phyloP scores from a whole-genome alignment of 768 basidiomycete genomes.

The Trametes meyenii region DNA sequence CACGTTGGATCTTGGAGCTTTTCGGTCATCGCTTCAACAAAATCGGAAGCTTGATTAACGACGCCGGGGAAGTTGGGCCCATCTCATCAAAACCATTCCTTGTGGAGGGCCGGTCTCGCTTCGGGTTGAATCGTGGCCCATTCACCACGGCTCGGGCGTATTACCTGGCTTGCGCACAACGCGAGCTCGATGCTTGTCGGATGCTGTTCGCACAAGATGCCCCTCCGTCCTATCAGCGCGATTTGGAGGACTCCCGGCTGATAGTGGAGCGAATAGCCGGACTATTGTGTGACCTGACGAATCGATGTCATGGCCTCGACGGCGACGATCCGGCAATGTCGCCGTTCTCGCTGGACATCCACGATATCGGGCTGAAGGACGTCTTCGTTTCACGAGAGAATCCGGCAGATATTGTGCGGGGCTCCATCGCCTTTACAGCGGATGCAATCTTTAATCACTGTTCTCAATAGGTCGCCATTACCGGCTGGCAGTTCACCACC shows the following conservation, averaged over 20 bases:
- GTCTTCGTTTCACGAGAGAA: slow-evolving; percentile 34
- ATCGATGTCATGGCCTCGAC: slow-evolving; percentile 36
- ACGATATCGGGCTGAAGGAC: slow-evolving; percentile 34
- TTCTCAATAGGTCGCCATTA: slow-evolving; percentile 27
- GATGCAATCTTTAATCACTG: neutral
- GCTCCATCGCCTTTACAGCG: neutral
- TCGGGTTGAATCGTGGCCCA: slow-evolving; percentile 39
- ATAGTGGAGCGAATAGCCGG: slow-evolving; percentile 36
- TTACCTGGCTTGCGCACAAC: slow-evolving; percentile 39
- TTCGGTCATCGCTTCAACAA: slow-evolving; percentile 30
- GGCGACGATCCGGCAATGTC: slow-evolving; percentile 35
- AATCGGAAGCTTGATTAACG: slow-evolving; percentile 33
- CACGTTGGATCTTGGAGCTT: slow-evolving; percentile 35
- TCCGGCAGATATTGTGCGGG: slow-evolving; percentile 34
- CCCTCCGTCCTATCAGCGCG: slow-evolving; percentile 34
- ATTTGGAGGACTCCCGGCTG: slow-evolving; percentile 33
- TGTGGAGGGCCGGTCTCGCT: slow-evolving; percentile 32
- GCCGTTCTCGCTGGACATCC: slow-evolving; percentile 37
- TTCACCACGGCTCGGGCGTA: slow-evolving; percentile 35
- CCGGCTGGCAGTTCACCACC: slow-evolving; percentile 35
- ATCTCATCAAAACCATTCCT: slow-evolving; percentile 33
- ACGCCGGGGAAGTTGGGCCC: slow-evolving; percentile 21
- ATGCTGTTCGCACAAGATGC: slow-evolving; percentile 36
- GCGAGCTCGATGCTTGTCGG: slow-evolving; percentile 38
- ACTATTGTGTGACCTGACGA: slow-evolving; percentile 33